Evolutionary conservation across 176 grass and related monocot genomes (phyloP).

Genomic region (Aegilops speltoides): DNA sequence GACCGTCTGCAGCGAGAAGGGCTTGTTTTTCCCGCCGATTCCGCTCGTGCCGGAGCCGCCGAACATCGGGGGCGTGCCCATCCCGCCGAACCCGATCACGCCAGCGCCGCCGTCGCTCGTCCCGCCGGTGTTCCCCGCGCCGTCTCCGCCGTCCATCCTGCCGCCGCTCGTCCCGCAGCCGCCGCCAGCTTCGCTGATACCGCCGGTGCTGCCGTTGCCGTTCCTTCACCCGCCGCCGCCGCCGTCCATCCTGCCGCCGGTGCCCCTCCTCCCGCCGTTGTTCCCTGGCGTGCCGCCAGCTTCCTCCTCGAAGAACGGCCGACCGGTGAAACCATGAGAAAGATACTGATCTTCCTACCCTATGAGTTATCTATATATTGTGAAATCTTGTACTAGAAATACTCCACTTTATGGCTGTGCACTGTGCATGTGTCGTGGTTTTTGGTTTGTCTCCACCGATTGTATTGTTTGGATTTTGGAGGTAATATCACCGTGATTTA

Average conservation of each 20-base stretch:
- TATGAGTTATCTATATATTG: background rate
- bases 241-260: constrained; percentile 24
- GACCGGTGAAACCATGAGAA: background rate
- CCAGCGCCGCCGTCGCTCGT: constrained; percentile 41
- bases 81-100: constrained; percentile 50
- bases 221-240: constrained; percentile 20
- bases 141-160: constrained; percentile 43
- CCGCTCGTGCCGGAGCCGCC: constrained; percentile 50
- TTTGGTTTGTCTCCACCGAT: background rate
- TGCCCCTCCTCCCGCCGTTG: constrained; percentile 30
- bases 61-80: constrained; percentile 49
- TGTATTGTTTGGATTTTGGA: no score
- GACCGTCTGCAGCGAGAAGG: constrained; percentile 18
- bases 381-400: background rate
- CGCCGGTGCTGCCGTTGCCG: constrained; percentile 33
- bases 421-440: background rate
- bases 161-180: constrained; percentile 43
- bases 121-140: constrained; percentile 33
- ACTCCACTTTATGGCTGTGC: background rate
- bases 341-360: background rate
- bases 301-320: constrained; percentile 11
- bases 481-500: no score
- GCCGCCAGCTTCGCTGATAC: constrained; percentile 32
- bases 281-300: constrained; percentile 34
- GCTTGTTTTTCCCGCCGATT: constrained; percentile 42